These are phyloP conservation scores for Diaporthe citri DNA, from an alignment of 2,329 filamentous ascomycete species.

Conservation along the genomic window DNA sequence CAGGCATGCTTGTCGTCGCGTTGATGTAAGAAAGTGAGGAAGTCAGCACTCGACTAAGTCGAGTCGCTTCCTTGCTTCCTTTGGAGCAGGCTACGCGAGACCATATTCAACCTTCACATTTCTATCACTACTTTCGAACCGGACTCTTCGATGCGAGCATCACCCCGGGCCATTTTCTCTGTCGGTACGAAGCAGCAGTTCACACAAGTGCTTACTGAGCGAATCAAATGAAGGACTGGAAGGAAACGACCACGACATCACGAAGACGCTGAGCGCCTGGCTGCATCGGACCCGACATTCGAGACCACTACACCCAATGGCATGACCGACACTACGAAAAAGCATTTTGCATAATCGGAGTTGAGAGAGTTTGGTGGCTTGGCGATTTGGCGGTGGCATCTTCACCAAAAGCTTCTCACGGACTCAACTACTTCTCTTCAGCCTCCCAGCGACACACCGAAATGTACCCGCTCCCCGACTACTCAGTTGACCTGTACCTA, in stretches of 20 bases:
- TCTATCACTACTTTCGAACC: conserved; percentile 39
- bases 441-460: conserved; percentile 7
- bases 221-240: conserved; percentile 11
- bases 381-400: conserved; percentile 27
- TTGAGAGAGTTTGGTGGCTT: conserved; percentile 39
- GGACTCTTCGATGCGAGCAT: conserved; percentile 49
- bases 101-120: not conserved
- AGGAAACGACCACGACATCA: conserved; percentile 14
- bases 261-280: conserved; percentile 37
- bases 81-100: not conserved
- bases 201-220: conserved; percentile 3
- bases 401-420: conserved; percentile 16
- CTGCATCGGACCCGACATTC: conserved; percentile 34
- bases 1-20: conserved; percentile 63
- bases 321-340: conserved; percentile 13
- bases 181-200: conserved; percentile 38
- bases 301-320: conserved; percentile 5
- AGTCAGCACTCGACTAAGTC: not conserved
- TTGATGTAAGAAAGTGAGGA: conserved; percentile 58
- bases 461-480: not conserved
- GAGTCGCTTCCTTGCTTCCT: not conserved
- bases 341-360: conserved; percentile 37
- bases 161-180: conserved; percentile 46
- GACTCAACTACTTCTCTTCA: conserved; percentile 9
- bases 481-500: not conserved